phyloP scores from a whole-genome alignment of 768 basidiomycete genomes.

The Mycena rebaudengoi region DNA sequence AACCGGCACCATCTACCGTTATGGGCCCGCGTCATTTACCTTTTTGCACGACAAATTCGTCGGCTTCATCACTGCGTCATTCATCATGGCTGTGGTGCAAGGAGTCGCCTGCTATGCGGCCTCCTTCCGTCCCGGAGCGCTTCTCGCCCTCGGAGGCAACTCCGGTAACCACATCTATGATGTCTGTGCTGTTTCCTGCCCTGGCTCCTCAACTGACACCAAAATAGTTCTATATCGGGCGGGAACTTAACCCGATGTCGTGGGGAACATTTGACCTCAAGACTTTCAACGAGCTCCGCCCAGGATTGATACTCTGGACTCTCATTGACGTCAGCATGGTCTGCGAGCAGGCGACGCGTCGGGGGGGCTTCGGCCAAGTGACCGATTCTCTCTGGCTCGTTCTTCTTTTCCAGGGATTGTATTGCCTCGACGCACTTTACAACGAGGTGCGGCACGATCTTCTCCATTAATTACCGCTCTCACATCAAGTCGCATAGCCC shows the following conservation, averaged over 20 bases:
- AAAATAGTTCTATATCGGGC: constrained; percentile 91
- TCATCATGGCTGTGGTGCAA: constrained; percentile 82
- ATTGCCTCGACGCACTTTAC: constrained; percentile 87
- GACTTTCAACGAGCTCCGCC: constrained; percentile 87
- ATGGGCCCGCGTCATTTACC: constrained; percentile 83
- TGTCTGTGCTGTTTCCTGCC: constrained; percentile 54
- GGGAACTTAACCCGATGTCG: constrained; percentile 85
- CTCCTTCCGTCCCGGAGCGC: constrained; percentile 73
- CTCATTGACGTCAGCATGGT: constrained; percentile 90
- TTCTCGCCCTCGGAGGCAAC: constrained; percentile 95
- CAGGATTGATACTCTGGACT: constrained; percentile 92
- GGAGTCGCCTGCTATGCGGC: constrained; percentile 72
- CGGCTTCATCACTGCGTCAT: constrained; percentile 84
- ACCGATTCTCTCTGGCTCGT: constrained; percentile 96
- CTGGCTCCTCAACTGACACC: not conserved
- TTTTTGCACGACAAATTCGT: constrained; percentile 94
- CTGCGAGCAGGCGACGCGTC: constrained; percentile 88
- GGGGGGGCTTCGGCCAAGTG: constrained; percentile 68
- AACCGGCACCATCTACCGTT: constrained; percentile 72
- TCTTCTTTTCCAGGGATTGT: constrained; percentile 84
- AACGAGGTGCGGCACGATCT: constrained; percentile 73
- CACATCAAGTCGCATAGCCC: constrained; percentile 54
- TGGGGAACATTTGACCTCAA: constrained; percentile 74
- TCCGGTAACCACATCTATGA: constrained; percentile 89
- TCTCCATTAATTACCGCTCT: not conserved